phyloP scores from a whole-genome alignment of 1,284 basidiomycete genomes.

The Ustilago shanxiensis region DNA sequence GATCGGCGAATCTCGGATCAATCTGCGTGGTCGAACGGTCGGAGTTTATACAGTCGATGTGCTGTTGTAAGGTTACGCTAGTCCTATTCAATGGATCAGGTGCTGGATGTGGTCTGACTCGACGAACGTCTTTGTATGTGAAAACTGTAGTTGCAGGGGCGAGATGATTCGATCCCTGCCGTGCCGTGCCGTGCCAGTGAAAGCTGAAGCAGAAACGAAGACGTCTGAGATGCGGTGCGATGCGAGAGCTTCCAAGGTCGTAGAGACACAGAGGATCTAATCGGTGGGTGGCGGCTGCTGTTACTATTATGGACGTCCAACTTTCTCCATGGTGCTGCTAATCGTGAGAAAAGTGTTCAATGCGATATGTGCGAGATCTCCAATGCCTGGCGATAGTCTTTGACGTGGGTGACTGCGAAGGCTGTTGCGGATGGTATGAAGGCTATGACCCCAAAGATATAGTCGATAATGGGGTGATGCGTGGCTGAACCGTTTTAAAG shows the following conservation, averaged over 20 bases:
- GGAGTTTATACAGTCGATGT: constrained; percentile 11
- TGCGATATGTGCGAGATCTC: not conserved
- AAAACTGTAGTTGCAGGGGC: no score
- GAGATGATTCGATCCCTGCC: no score
- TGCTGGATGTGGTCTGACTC: not conserved
- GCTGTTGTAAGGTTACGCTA: not conserved
- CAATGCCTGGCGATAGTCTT: not conserved
- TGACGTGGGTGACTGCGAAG: not conserved
- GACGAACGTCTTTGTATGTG: not conserved
- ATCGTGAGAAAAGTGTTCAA: not conserved
- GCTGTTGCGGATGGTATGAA: not conserved
- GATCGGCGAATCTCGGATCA: not conserved
- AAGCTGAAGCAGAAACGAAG: no score
- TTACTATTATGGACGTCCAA: not conserved
- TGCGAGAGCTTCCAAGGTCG: not conserved
- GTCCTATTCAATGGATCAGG: not conserved
- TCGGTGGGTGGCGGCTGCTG: not conserved
- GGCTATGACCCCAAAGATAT: not conserved
- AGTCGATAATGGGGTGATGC: not conserved
- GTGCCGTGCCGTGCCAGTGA: no score
- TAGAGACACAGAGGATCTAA: not conserved
- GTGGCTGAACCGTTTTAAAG: constrained; percentile 11
- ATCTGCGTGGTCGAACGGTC: constrained; percentile 11
- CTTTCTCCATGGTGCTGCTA: not conserved
- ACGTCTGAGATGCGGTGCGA: not conserved